A percentile compares a stretch with the other conserved stretches of the same genome.
These are phyloP conservation scores for Cryptococcus deneoformans DNA, from an alignment of 1,284 basidiomycete species.

Conservation along the genomic window DNA sequence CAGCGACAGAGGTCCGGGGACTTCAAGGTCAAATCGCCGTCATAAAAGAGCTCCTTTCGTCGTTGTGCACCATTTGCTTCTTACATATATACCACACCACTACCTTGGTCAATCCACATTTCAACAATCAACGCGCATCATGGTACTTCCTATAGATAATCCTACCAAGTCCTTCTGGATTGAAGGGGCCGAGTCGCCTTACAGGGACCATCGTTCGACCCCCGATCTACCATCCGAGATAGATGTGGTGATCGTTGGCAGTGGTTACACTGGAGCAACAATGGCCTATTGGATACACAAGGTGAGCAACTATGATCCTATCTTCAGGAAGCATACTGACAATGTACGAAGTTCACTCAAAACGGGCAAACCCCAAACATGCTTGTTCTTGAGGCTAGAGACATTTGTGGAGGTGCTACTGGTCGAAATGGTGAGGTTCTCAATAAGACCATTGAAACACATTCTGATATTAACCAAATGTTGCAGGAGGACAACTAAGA, in stretches of 20 bases:
- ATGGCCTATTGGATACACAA: constrained; percentile 13
- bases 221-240: constrained; percentile 17
- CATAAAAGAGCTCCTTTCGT: neutral
- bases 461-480: no score
- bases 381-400: constrained; percentile 16
- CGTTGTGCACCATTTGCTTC: no score
- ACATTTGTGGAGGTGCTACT: constrained; percentile 19
- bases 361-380: constrained; percentile 8
- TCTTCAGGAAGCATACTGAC: neutral
- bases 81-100: no score
- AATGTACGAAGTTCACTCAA: neutral
- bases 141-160: constrained; percentile 16
- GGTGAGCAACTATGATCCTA: neutral
- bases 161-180: constrained; percentile 22
- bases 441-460: no score
- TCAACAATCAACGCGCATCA: neutral
- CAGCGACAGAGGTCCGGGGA: no score
- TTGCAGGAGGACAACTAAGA: neutral
- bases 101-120: no score
- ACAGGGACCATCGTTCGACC: constrained; percentile 12
- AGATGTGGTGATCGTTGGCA: constrained; percentile 31
- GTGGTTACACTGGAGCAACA: constrained; percentile 22
- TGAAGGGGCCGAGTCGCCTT: constrained; percentile 11
- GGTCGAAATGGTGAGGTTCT: constrained; percentile 14
- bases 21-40: no score